phyloP scores from a whole-genome alignment of 176 grass and related monocot species.

The Eremochloa ophiuroides region DNA sequence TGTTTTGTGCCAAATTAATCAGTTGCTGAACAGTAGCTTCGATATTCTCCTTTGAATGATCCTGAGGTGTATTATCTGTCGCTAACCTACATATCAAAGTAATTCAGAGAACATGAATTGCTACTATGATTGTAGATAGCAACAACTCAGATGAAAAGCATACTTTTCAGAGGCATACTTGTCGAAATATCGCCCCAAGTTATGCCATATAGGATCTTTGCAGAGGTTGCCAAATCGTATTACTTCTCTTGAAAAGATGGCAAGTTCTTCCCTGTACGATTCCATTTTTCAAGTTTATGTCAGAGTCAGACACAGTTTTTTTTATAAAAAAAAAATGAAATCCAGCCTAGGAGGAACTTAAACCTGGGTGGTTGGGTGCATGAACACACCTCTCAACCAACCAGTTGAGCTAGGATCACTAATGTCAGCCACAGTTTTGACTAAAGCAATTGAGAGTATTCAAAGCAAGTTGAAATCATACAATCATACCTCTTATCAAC shows the following conservation, averaged over 20 bases:
- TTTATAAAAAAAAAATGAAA: no score
- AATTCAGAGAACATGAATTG: conserved; percentile 30
- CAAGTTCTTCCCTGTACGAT: conserved; percentile 81
- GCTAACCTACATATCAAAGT: conserved; percentile 53
- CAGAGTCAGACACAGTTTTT: conserved; percentile 11
- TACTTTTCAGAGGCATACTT: conserved; percentile 63
- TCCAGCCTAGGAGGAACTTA: no score
- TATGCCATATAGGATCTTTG: conserved; percentile 95
- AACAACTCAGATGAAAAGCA: neutral
- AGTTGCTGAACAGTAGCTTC: conserved; percentile 57
- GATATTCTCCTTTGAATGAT: conserved; percentile 74
- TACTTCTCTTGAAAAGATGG: conserved; percentile 81
- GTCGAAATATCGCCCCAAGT: conserved; percentile 84
- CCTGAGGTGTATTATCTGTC: conserved; percentile 45
- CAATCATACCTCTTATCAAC: conserved; percentile 79
- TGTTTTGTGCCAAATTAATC: conserved; percentile 80
- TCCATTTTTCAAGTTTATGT: conserved; percentile 25
- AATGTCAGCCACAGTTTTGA: conserved; percentile 8
- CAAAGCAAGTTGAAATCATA: neutral
- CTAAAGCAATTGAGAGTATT: neutral
- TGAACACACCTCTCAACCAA: no score
- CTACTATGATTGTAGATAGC: neutral
- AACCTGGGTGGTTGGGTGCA: no score
- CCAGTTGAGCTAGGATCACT: no score
- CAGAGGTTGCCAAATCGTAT: conserved; percentile 88